Conservation (phyloP, 768 basidiomycete species). For the Lenzites betulinus region DNA sequence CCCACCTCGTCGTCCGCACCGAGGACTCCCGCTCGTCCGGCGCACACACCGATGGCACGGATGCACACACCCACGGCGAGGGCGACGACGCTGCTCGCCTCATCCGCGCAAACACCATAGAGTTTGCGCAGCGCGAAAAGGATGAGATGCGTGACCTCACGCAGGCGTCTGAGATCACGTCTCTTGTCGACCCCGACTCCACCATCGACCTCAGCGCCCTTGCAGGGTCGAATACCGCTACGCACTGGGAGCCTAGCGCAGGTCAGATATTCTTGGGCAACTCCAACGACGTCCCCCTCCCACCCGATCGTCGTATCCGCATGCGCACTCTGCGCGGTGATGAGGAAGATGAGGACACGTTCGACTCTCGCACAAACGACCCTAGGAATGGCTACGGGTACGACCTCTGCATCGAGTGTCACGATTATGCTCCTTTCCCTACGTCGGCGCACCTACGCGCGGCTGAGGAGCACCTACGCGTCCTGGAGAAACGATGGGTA, state of each 20-base stretch:
- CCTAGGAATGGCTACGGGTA: conserved; percentile 63
- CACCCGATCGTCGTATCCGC: conserved; percentile 23
- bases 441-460: conserved; percentile 63
- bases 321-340: conserved; percentile 19
- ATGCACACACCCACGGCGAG: conserved; percentile 32
- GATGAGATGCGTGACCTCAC: conserved; percentile 92
- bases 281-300: conserved; percentile 68
- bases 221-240: conserved; percentile 39
- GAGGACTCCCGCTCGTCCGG: conserved; percentile 38
- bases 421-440: conserved; percentile 79
- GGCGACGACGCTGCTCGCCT: conserved; percentile 5
- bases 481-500: conserved; percentile 68
- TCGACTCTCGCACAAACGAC: conserved; percentile 42
- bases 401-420: conserved; percentile 88
- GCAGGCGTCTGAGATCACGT: conserved; percentile 75
- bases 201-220: conserved; percentile 19
- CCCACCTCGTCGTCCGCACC: conserved; percentile 55
- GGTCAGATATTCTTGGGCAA: conserved; percentile 85
- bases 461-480: conserved; percentile 72
- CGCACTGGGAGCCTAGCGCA: conserved; percentile 53
- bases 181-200: conserved; percentile 34
- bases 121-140: conserved; percentile 81
- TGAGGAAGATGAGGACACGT: conserved; percentile 34
- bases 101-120: conserved; percentile 58
- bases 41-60: conserved; percentile 37